A percentile compares a stretch with the other conserved stretches of the same genome.
These are phyloP conservation scores for Hanseniaspora occidentalis DNA, from an alignment of 805 yeast species.

Conservation along the genomic window DNA sequence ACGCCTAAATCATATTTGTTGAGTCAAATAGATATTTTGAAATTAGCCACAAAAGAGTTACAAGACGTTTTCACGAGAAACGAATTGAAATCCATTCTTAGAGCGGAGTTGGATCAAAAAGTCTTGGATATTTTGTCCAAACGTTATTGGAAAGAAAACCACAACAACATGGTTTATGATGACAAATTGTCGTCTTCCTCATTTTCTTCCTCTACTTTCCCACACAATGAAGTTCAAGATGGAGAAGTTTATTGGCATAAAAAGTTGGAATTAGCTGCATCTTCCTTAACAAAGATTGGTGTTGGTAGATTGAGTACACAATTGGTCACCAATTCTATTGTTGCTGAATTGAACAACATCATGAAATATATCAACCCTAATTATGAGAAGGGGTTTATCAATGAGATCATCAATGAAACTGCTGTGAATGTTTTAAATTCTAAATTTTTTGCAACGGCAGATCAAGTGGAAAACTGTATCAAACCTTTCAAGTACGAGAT, in stretches of 20 bases:
- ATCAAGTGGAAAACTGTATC: constrained; percentile 96
- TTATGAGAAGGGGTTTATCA: constrained; percentile 63
- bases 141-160: constrained; percentile 75
- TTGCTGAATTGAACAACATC: constrained; percentile 65
- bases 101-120: constrained; percentile 78
- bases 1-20: constrained; percentile 94
- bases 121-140: constrained; percentile 80
- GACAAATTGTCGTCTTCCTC: background rate
- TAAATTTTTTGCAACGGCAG: constrained; percentile 84
- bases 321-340: constrained; percentile 65
- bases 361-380: constrained; percentile 61
- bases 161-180: constrained; percentile 5
- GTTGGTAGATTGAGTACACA: constrained; percentile 84
- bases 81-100: constrained; percentile 66
- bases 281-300: constrained; percentile 81
- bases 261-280: constrained; percentile 72
- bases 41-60: constrained; percentile 76
- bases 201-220: too few species aligned
- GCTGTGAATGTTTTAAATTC: constrained; percentile 67
- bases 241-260: constrained; percentile 62
- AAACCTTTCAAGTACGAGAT: constrained; percentile 97
- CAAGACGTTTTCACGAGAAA: constrained; percentile 71
- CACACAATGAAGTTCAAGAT: constrained; percentile 6
- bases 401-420: constrained; percentile 70
- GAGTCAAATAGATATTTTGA: constrained; percentile 77